Conservation (phyloP, 257 asterid species). For the Osmanthus fragrans region DNA sequence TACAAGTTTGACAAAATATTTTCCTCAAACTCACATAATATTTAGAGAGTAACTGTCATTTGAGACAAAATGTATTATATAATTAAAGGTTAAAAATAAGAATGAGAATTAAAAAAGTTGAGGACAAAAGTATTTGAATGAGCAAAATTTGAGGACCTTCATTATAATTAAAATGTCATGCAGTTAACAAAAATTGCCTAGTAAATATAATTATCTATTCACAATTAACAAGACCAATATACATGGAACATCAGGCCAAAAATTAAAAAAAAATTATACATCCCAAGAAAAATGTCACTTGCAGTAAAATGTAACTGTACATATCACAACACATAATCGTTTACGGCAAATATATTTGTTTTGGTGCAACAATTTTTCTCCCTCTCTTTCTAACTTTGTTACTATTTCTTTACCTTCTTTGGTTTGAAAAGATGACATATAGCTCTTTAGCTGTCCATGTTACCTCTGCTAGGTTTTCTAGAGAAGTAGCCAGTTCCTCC, state of each 20-base stretch:
- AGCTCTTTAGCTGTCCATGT: conserved; percentile 80
- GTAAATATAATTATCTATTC: no score
- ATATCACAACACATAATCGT: neutral
- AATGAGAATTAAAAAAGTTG: no score
- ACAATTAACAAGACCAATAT: neutral
- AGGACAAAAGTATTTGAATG: no score
- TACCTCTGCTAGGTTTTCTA: conserved; percentile 48
- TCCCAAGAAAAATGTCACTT: neutral
- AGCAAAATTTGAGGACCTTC: no score
- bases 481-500: conserved; percentile 40
- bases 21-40: no score
- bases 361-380: neutral
- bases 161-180: no score
- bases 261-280: neutral
- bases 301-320: neutral
- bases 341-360: neutral
- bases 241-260: neutral
- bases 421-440: conserved; percentile 28
- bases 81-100: no score
- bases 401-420: conserved; percentile 14
- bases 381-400: neutral
- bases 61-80: no score
- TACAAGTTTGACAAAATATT: no score
- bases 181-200: no score
- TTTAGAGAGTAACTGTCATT: no score